Percentiles rank a stretch among this genome's conserved stretches.
These are phyloP conservation scores for Blastomyces emzantsi DNA, from an alignment of 2,329 filamentous ascomycete genomes.

Conservation along the genomic window DNA sequence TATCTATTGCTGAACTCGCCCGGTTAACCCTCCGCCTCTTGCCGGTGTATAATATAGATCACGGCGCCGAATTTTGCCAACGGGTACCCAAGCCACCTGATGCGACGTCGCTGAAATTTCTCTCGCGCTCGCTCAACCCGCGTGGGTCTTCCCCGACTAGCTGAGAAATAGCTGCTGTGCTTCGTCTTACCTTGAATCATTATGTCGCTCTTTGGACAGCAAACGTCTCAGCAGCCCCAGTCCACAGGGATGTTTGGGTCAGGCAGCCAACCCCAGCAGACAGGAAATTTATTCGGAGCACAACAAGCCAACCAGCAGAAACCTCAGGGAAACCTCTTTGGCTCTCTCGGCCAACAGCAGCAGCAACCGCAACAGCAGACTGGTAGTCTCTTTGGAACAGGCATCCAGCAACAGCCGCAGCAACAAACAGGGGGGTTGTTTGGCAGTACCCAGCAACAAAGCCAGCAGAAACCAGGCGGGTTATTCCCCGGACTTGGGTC, in stretches of 20 bases:
- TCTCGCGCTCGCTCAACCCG: neutral
- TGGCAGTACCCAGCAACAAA: constrained; percentile 20
- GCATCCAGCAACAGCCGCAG: constrained; percentile 18
- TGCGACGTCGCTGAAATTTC: neutral
- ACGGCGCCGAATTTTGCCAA: neutral
- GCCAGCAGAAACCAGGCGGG: constrained; percentile 31
- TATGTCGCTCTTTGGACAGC: constrained; percentile 16
- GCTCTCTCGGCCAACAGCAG: constrained; percentile 18
- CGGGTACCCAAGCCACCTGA: neutral
- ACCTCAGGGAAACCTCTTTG: constrained; percentile 22
- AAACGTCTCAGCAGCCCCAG: constrained; percentile 13
- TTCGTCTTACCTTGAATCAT: neutral
- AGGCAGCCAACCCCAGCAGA: constrained; percentile 15
- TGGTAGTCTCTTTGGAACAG: constrained; percentile 18
- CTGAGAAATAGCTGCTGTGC: neutral
- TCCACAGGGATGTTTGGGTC: constrained; percentile 13
- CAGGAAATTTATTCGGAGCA: constrained; percentile 11
- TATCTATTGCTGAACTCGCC: neutral
- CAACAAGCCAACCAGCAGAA: constrained; percentile 6
- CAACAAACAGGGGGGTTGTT: constrained; percentile 19
- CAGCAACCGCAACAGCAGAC: constrained; percentile 19
- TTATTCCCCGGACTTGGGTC: constrained; percentile 33
- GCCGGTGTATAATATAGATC: neutral
- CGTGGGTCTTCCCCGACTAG: neutral
- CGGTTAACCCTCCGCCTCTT: neutral